Conservation (phyloP, 1,139 yeast genomes). For the Pichiaceae sp. region DNA sequence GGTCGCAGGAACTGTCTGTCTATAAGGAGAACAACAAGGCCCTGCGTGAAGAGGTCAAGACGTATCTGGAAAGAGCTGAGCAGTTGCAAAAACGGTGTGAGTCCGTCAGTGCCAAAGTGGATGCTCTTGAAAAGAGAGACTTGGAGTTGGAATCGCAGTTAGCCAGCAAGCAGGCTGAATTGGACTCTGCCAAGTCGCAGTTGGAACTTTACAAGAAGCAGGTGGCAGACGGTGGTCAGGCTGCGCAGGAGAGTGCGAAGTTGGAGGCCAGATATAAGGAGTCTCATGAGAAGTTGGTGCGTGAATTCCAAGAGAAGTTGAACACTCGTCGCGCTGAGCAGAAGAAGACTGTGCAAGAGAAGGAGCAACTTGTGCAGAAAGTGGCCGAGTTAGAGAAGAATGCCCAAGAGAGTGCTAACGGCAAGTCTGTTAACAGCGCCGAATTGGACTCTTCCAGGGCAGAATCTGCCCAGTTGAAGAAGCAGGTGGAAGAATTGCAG, state of each 20-base stretch:
- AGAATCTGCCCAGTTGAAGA: slow-evolving; percentile 8
- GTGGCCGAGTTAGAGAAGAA: slow-evolving; percentile 6
- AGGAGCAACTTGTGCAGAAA: slow-evolving; percentile 23
- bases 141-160: not conserved
- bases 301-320: not conserved
- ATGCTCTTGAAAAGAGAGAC: slow-evolving; percentile 25
- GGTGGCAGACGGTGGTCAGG: not conserved
- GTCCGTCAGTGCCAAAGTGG: slow-evolving; percentile 23
- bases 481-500: slow-evolving; percentile 7
- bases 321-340: not conserved
- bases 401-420: slow-evolving; percentile 8
- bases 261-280: not conserved
- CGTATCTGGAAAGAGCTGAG: slow-evolving; percentile 23
- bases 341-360: slow-evolving; percentile 12
- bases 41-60: slow-evolving; percentile 46
- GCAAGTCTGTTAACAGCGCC: not conserved
- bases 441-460: slow-evolving; percentile 15
- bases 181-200: not conserved
- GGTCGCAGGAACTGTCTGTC: slow-evolving; percentile 60
- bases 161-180: not conserved
- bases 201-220: not conserved
- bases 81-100: slow-evolving; percentile 27
- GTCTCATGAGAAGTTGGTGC: not conserved
- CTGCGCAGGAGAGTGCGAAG: not conserved
- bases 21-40: slow-evolving; percentile 68